Evolutionary conservation across 148 eudicot genomes (phyloP).

Genomic region (Euryodendron excelsum): DNA sequence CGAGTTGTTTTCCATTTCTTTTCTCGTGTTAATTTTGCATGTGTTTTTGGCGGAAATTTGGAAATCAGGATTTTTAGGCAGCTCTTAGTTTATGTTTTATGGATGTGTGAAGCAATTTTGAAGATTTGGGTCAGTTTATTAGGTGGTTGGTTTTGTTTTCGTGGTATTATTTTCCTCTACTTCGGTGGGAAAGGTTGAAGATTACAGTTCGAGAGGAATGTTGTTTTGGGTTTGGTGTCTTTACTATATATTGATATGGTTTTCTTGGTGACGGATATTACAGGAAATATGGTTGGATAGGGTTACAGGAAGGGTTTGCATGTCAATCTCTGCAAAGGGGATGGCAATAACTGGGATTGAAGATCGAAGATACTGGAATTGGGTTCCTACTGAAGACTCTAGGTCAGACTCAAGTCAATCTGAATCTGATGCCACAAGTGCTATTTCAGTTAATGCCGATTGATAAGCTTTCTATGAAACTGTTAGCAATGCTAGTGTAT

Average conservation of each 20-base stretch:
- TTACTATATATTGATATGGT: conserved; percentile 17
- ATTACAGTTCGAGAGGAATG: not conserved
- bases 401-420: conserved; percentile 41
- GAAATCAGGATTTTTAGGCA: not conserved
- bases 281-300: conserved; percentile 95
- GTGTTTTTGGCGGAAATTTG: not conserved
- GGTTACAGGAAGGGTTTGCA: conserved; percentile 76
- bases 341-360: conserved; percentile 93
- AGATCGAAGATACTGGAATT: conserved; percentile 94
- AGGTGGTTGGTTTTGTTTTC: not conserved
- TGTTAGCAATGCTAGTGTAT: not conserved
- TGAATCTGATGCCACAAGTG: not conserved
- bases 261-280: conserved; percentile 18
- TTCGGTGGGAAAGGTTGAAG: not conserved
- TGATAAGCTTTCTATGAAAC: not conserved
- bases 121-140: conserved; percentile 2
- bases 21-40: not conserved
- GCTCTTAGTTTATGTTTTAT: not conserved
- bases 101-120: not conserved
- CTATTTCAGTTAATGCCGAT: conserved; percentile 9
- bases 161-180: not conserved
- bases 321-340: conserved; percentile 70
- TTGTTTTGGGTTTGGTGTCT: conserved; percentile 9
- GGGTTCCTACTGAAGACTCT: conserved; percentile 93
- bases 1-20: not conserved